These are phyloP conservation scores for Epichloe scottii DNA, from an alignment of 2,329 filamentous ascomycete species.

Conservation along the genomic window DNA sequence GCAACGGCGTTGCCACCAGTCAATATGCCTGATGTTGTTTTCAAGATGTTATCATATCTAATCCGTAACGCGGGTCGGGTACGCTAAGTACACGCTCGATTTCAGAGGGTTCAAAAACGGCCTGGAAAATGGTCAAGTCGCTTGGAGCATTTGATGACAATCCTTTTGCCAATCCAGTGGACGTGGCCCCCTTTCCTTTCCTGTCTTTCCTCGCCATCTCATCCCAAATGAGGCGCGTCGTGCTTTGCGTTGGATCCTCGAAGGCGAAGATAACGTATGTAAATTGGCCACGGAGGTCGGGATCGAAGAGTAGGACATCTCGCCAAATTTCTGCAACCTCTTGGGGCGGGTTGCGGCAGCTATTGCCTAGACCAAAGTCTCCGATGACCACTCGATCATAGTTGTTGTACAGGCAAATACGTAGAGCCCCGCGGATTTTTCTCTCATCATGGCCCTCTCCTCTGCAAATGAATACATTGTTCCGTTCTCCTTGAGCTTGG, in stretches of 20 bases:
- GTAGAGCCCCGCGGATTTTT: slow-evolving; percentile 58
- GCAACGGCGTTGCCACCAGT: not conserved
- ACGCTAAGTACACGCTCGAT: slow-evolving; percentile 36
- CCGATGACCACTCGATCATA: slow-evolving; percentile 48
- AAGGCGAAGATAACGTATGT: slow-evolving; percentile 52
- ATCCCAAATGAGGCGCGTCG: slow-evolving; percentile 38
- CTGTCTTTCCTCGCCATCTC: slow-evolving; percentile 41
- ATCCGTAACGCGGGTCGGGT: slow-evolving; percentile 41
- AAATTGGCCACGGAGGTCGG: slow-evolving; percentile 50
- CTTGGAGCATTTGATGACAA: slow-evolving; percentile 14
- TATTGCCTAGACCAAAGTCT: slow-evolving; percentile 52
- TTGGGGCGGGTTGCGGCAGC: slow-evolving; percentile 50
- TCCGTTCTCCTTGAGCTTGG: slow-evolving; percentile 57
- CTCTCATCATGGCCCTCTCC: slow-evolving; percentile 58
- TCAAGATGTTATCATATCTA: slow-evolving; percentile 37
- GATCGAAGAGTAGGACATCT: slow-evolving; percentile 49
- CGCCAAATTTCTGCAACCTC: slow-evolving; percentile 55
- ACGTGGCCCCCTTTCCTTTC: slow-evolving; percentile 17
- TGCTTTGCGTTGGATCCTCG: slow-evolving; percentile 43
- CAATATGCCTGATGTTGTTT: not conserved
- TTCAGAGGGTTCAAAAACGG: slow-evolving; percentile 37
- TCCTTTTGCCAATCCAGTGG: slow-evolving; percentile 13
- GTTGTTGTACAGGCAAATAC: slow-evolving; percentile 51
- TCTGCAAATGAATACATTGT: slow-evolving; percentile 58
- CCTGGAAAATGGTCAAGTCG: slow-evolving; percentile 41